Conservation (phyloP, 2,329 filamentous ascomycete species). For the Periconia sp. region DNA sequence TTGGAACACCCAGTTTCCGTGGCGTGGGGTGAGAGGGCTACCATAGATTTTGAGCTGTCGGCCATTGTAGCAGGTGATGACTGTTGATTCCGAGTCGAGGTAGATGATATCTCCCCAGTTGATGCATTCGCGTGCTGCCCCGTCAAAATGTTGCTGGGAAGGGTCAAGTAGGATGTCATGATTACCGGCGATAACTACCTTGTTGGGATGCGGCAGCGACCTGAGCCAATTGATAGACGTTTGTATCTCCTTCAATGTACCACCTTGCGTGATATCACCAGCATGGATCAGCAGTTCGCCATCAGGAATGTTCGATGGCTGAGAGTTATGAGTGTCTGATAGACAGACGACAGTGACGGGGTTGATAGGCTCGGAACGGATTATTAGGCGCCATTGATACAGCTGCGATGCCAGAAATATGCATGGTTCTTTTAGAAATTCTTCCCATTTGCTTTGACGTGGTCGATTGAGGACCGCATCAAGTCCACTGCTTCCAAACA, state of each 20-base stretch:
- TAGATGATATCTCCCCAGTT: slow-evolving; percentile 70
- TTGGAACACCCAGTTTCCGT: slow-evolving; percentile 77
- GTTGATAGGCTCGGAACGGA: slow-evolving; percentile 1
- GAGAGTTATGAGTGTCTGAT: slow-evolving; percentile 73
- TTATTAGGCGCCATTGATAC: slow-evolving; percentile 1
- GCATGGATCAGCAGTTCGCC: slow-evolving; percentile 87
- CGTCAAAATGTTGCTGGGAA: slow-evolving; percentile 10
- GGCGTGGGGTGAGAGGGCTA: slow-evolving; percentile 71
- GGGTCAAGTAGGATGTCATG: slow-evolving; percentile 60
- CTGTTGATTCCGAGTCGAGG: slow-evolving; percentile 66
- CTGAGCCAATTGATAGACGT: slow-evolving; percentile 76
- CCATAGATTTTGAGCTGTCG: slow-evolving; percentile 72
- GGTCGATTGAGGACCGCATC: slow-evolving; percentile 1
- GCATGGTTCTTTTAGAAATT: slow-evolving; percentile 3
- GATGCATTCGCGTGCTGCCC: slow-evolving; percentile 44
- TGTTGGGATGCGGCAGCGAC: slow-evolving; percentile 70
- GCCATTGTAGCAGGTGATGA: slow-evolving; percentile 43
- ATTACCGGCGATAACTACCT: slow-evolving; percentile 80
- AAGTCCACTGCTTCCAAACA: neutral
- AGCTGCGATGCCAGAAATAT: slow-evolving; percentile 1
- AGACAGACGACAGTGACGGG: slow-evolving; percentile 76
- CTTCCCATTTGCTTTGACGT: neutral
- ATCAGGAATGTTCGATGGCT: slow-evolving; percentile 54
- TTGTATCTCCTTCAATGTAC: slow-evolving; percentile 71
- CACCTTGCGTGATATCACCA: slow-evolving; percentile 75